Evolutionary conservation across 306 rosid species (phyloP), one percentile per base, ranked within the genome.

Genomic region (Lathyrus oleraceus): DNA sequence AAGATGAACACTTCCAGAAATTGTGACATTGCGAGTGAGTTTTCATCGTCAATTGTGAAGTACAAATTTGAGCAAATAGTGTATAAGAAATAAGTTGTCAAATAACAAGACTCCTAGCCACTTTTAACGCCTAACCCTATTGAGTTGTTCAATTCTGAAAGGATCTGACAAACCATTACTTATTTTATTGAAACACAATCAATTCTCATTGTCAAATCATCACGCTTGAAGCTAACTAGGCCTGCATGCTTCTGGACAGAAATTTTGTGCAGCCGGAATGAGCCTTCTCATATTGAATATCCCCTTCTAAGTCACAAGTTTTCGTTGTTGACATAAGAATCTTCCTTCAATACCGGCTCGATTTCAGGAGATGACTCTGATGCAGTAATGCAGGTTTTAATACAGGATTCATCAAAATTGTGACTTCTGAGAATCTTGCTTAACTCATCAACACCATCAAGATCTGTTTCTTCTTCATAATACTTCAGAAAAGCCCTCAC

Each of bases 401-500:
- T 82, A 83, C 81, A 70, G 60, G 81, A 74, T 78, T 64, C 76
- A 72, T 87, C 86, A 75, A 87, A 40, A 28, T 78, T 74, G 60
- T 69, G 72, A 65, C 61, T 78, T 82, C 84, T 84, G 57, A 91
- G 57, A 89, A 89, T 82, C 80, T 76, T 79, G 61, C 76, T 45
- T 51, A 94, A 83, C 62, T 82, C 79, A 53, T 86, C 92, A 11
- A 89, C 88, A 10, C 79, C 81, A 48, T 82, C 82, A 53, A 85
- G 82, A 56, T 83, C 86, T 27, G 81, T 91, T 80, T 77, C 75
- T 60, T 85, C 80, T 76, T 81, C 86, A 72, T 86, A 91, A 82
- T 82, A 89, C 77, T 77, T 82, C 0, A 91, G 71, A 77, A 94
- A 85, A 35, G 88, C 86, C 62, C 54, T 54, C 42, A 58, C 67